Percentiles rank a stretch among this genome's conserved stretches.
Evolutionary conservation across 2,329 filamentous ascomycete species (phyloP).

Genomic region (Xylaria sp.): DNA sequence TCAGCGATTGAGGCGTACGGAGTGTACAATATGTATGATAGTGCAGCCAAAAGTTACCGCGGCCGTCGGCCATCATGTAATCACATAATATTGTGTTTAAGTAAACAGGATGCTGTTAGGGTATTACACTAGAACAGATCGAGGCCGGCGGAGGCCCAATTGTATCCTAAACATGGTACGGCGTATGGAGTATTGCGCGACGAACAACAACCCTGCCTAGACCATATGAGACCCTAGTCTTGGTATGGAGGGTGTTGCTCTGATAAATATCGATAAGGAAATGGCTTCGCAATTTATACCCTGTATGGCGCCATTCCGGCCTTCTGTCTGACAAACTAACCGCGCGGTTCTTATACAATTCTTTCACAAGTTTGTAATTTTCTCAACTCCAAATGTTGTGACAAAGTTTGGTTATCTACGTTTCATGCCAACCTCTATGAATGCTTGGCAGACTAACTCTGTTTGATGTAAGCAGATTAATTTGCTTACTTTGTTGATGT

Average conservation of each 20-base stretch:
- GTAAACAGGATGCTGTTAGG: neutral
- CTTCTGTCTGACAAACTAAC: neutral
- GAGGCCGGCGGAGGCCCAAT: neutral
- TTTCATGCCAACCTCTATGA: neutral
- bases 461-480: neutral
- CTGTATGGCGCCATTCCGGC: neutral
- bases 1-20: neutral
- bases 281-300: neutral
- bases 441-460: neutral
- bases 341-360: constrained; percentile 33
- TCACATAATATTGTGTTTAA: neutral
- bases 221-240: neutral
- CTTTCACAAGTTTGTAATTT: neutral
- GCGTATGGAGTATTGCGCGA: too few species aligned
- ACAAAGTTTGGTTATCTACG: neutral
- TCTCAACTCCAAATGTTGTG: neutral
- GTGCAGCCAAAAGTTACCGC: neutral
- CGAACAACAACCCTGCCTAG: neutral
- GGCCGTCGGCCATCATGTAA: neutral
- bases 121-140: neutral
- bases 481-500: constrained; percentile 3
- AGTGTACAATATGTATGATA: neutral
- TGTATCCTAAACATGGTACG: neutral
- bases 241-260: neutral
- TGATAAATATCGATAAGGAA: neutral